phyloP scores from a whole-genome alignment of 2,329 filamentous ascomycete species.

The Knoxdaviesia proteae region DNA sequence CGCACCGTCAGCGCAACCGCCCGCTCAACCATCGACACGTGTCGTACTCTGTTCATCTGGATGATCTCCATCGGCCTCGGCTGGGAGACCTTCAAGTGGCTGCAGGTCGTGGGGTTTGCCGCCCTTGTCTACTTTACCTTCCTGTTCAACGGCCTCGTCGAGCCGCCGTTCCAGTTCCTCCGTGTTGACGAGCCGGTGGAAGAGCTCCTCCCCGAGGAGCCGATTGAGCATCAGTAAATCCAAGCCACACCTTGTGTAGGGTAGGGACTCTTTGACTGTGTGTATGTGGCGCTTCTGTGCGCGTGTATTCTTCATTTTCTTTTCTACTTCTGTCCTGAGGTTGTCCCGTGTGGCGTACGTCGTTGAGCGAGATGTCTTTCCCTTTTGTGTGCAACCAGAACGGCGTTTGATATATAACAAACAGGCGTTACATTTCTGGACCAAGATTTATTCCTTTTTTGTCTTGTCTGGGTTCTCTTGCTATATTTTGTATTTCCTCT shows the following conservation, averaged over 20 bases:
- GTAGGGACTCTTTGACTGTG: too few species aligned
- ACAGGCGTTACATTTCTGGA: too few species aligned
- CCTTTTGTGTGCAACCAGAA: too few species aligned
- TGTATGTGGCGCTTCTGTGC: too few species aligned
- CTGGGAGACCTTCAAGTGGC: constrained; percentile 96
- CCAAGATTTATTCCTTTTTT: too few species aligned
- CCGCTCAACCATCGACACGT: constrained; percentile 90
- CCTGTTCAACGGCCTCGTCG: constrained; percentile 84
- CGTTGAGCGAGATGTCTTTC: too few species aligned
- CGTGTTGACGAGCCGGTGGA: constrained; percentile 31
- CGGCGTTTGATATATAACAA: too few species aligned
- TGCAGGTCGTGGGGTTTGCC: constrained; percentile 76
- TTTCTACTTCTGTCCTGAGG: too few species aligned
- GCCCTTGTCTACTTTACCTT: constrained; percentile 92
- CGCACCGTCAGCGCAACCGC: constrained; percentile 77
- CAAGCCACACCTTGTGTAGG: not conserved
- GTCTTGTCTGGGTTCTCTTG: too few species aligned
- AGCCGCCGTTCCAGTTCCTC: constrained; percentile 56
- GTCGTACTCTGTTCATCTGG: constrained; percentile 96
- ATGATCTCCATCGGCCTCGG: constrained; percentile 78
- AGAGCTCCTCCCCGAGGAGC: constrained; percentile 59
- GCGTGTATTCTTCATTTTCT: too few species aligned
- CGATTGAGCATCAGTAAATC: constrained; percentile 45
- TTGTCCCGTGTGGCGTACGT: too few species aligned
- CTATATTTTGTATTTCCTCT: too few species aligned